Base-by-base conservation (phyloP, 306 rosid genomes). In the Quercus agrifolia region DNA sequence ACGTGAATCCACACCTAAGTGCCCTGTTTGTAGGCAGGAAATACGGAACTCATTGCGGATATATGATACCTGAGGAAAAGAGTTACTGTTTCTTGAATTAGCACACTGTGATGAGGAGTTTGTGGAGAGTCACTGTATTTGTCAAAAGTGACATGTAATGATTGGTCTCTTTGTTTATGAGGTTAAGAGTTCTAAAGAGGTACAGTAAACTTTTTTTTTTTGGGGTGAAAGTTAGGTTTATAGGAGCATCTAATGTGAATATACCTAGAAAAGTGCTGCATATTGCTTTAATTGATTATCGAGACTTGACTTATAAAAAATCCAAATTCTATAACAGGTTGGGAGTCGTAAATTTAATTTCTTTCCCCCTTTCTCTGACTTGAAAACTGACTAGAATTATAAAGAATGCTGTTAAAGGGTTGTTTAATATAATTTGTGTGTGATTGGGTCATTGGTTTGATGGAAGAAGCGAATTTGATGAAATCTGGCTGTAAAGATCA, bases 1-100 rank as follows among this genome's bases (percentile, higher is more conserved):
- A 81, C 85, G 80, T 2, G 92, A 87, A 71, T 77, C 80, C 28
- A 52, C 93, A 41, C 99, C 98, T 21, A 95, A 91, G 72, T 95
- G 99, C 49, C 99, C 99, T 0, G 92, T 92, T 72, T 92, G 99
- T 80, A 91, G 99, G 68, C 97, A 90, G 85, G 92, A 85, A 76
- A 88, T 95, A 73, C 92, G 83, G 13, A 76, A 78, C 73, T 90
- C 96, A 2, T 85, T 92, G 73, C 94, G 96, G 51, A 89, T 90
- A 67, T 92, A 74, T 23, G 96, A 91, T 74, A 85, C 96, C 15
- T 92, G 89, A 85, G 33, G 21, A 9, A 28, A 51, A 69, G 68
- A 46, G 28, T 71, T 25, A 38, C 57, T 74, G 75, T 25, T 63
- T 74, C 20, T 56, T 63, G 30, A 51, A 56, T 69, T 71, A 71